Percentiles rank a stretch among this genome's conserved stretches.
phyloP scores from a whole-genome alignment of 768 basidiomycete genomes.

The Candolleomyces efflorescens region DNA sequence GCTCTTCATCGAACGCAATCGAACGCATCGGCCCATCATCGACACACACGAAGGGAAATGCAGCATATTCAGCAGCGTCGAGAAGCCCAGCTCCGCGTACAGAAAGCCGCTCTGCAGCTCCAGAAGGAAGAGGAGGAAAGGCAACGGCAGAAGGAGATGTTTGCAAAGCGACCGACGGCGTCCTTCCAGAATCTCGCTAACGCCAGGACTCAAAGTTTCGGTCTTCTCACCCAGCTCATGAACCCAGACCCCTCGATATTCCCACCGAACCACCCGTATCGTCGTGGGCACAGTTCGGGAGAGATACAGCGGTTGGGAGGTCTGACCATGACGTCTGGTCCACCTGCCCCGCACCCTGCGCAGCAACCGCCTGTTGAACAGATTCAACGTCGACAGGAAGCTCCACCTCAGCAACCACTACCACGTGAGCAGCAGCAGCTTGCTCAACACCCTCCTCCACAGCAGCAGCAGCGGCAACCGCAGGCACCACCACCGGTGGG shows the following conservation, averaged over 20 bases:
- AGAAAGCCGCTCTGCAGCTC: conserved; percentile 22
- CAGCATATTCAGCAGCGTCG: conserved; percentile 8
- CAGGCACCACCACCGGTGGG: too few relatives aligned
- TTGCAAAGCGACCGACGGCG: conserved; percentile 63
- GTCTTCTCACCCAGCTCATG: conserved; percentile 64
- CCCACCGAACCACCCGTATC: conserved; percentile 56
- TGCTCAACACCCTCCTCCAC: background rate
- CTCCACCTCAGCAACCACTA: background rate
- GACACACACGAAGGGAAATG: conserved; percentile 9
- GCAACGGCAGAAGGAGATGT: conserved; percentile 64
- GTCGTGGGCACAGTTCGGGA: conserved; percentile 43
- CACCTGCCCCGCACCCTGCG: conserved; percentile 2
- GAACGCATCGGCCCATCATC: conserved; percentile 18
- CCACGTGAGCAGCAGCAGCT: background rate
- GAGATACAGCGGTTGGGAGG: conserved; percentile 32
- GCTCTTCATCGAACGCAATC: conserved; percentile 22
- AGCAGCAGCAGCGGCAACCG: conserved; percentile 16
- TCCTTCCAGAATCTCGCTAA: conserved; percentile 55
- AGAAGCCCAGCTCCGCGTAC: conserved; percentile 8
- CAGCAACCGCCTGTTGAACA: conserved; percentile 9
- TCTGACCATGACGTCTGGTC: conserved; percentile 7
- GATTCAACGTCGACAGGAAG: conserved; percentile 16
- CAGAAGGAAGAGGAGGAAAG: conserved; percentile 55
- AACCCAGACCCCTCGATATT: conserved; percentile 65
- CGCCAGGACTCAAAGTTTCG: conserved; percentile 37